Evolutionary conservation across 768 basidiomycete species (phyloP), one percentile per base, ranked within the genome.

Genomic region (Astraeus odoratus): DNA sequence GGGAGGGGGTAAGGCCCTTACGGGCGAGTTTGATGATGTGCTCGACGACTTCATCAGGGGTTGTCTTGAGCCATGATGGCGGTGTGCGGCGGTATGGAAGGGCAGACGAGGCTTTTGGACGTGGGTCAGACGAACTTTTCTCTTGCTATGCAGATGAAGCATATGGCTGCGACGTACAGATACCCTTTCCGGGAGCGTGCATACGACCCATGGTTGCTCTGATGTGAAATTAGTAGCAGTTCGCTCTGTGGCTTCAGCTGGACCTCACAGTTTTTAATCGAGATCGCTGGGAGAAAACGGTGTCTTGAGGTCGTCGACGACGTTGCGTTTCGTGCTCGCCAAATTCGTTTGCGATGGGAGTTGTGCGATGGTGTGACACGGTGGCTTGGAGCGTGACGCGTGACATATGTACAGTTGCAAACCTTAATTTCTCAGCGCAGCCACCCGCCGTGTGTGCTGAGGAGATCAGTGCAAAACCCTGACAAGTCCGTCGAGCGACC

Each of bases 131-230:
- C 35, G 26, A 24, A n/a, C n/a, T n/a, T n/a, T n/a, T n/a, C n/a
- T n/a, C 30, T 35, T 36, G 8, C 4, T 1, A 39, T 29, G 36
- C 25, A 12, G 48, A 37, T 41, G 38, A 3, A 25, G 47, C 39
- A 46, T 34, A 44, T 46, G 50, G 43, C 47, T 38, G 34, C n/a
- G n/a, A 81, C 86, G 60, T 70, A 91, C 87, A 89, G 78, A 98
- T 96, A 80, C 94, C 95, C 91, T 98, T 98, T 73, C 92, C 92
- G 72, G 93, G 92, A 81, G 93, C 93, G 81, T 98, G 95, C 91
- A 96, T 93, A 66, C 93, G 91, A 88, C 86, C 88, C 88, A 91
- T 91, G 73, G 58, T 72, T 66, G 50, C 60, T 72, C 67, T 76
- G 23, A 6, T 41, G 13, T 10, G 35, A 9, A 3, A 42, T 56